Evolutionary conservation across 495 filamentous ascomycete species (phyloP).

Genomic region (Astrothelium subdiscretum): DNA sequence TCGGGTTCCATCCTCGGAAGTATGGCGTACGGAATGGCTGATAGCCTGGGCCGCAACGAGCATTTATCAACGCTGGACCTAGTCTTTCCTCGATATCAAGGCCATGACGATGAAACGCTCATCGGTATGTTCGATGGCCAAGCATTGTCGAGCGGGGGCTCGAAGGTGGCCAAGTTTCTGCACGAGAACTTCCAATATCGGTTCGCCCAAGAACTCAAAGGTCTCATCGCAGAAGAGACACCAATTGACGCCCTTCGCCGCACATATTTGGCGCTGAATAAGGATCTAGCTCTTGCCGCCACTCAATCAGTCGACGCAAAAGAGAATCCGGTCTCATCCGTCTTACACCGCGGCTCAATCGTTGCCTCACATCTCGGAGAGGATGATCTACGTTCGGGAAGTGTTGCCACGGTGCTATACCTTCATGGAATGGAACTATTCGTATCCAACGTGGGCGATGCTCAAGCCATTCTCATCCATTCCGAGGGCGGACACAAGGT

Average conservation of each 20-base stretch:
- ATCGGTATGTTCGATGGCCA: constrained; percentile 94
- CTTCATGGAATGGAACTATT: constrained; percentile 81
- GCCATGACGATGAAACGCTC: constrained; percentile 80
- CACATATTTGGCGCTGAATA: constrained; percentile 82
- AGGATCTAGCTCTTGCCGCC: constrained; percentile 81
- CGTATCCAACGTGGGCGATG: constrained; percentile 90
- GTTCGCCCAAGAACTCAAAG: constrained; percentile 72
- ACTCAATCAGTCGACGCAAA: constrained; percentile 69
- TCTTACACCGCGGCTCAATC: constrained; percentile 56
- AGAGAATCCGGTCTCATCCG: constrained; percentile 33
- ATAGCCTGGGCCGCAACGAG: constrained; percentile 84
- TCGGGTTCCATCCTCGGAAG: constrained; percentile 82
- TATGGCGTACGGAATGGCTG: constrained; percentile 94
- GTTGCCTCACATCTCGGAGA: constrained; percentile 62
- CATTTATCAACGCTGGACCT: constrained; percentile 97
- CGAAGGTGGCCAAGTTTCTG: constrained; percentile 88
- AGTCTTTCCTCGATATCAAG: constrained; percentile 84
- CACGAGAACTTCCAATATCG: constrained; percentile 86
- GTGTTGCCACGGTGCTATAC: constrained; percentile 86
- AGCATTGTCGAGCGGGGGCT: constrained; percentile 69
- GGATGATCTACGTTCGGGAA: constrained; percentile 79
- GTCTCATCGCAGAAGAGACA: constrained; percentile 53
- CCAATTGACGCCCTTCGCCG: constrained; percentile 74
- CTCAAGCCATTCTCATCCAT: constrained; percentile 85
- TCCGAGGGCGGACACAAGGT: constrained; percentile 68